These are phyloP conservation scores for Exophiala mesophila DNA, from an alignment of 2,329 filamentous ascomycete genomes.

Conservation along the genomic window DNA sequence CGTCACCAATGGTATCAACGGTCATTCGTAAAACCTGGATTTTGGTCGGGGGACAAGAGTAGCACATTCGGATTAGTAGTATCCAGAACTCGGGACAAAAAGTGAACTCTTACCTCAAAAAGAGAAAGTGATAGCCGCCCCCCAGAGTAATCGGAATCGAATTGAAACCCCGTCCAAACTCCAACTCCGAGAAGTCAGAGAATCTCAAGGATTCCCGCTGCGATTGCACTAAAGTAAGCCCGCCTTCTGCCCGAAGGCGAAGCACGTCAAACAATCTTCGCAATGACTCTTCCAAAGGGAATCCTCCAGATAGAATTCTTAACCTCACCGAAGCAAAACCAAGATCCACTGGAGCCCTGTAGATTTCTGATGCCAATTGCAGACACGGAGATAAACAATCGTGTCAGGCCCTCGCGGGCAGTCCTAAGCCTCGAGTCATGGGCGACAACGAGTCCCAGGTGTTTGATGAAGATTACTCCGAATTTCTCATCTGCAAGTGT, in stretches of 20 bases:
- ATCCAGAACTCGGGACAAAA: slow-evolving; percentile 11
- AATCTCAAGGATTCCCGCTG: slow-evolving; percentile 59
- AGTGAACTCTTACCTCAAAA: slow-evolving; percentile 17
- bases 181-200: slow-evolving; percentile 26
- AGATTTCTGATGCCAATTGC: slow-evolving; percentile 90
- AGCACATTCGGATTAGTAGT: slow-evolving; percentile 23
- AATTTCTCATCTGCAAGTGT: slow-evolving; percentile 88
- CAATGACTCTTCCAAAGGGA: slow-evolving; percentile 87
- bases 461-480: slow-evolving; percentile 82
- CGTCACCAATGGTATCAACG: slow-evolving; percentile 12
- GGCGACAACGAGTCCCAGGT: slow-evolving; percentile 36
- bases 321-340: slow-evolving; percentile 29
- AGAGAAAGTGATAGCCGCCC: slow-evolving; percentile 63
- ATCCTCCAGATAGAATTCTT: slow-evolving; percentile 23
- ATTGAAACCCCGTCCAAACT: slow-evolving; percentile 55
- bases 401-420: slow-evolving; percentile 85
- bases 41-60: too few relatives aligned
- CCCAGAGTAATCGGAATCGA: slow-evolving; percentile 91
- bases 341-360: slow-evolving; percentile 51
- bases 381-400: slow-evolving; percentile 52
- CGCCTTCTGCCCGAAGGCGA: slow-evolving; percentile 10
- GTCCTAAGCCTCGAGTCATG: slow-evolving; percentile 33
- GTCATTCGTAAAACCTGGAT: slow-evolving; percentile 12
- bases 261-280: slow-evolving; percentile 72
- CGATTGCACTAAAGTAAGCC: slow-evolving; percentile 91